Evolutionary conservation across 83 land plant genomes (phyloP), one percentile per base, ranked within the genome.

Genomic region (Picea mariana): DNA sequence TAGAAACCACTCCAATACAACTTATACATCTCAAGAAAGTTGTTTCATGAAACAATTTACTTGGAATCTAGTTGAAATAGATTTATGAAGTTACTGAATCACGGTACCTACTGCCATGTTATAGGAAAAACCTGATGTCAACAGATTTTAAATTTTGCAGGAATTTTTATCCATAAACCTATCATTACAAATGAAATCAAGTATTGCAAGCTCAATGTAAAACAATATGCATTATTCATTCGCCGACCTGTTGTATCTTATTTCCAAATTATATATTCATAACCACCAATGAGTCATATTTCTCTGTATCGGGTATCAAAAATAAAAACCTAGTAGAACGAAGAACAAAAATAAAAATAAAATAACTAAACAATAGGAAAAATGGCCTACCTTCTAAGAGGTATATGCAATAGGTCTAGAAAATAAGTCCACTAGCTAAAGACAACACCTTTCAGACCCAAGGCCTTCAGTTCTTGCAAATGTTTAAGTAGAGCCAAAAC

Each of bases 391-490:
- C 97, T 81, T 55, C 85, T 87, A 52, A 97, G 86, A 79, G 99
- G 95, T 81, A 97, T 93, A 76, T 97, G 89, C 82, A 97, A 81
- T 58, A 97, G 91, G 82, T 97, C 99, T 78, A 97, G 73, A 81
- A 97, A 97, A 20, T 97, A 90, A 76, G 99, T 97, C 99, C 99
- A 97, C 84, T 97, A 98, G 86, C 99, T 97, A 69, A 97, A 95
- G 65, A 97, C 84, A 73, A 97, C 90, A 77, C 99, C 95, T 81
- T 97, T 97, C 5, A 92, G 84, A 9, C 91, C 92, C 9, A 84
- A 75, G 59, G 67, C 24, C 4, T 85, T 89, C 15, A 91, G 87
- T n/a, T 21, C 84, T 83, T 94, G 90, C 21, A 97, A 89, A 79
- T 97, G 92, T 49, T 73, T 77, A 81, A 97, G 59, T 7, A 97